phyloP scores from a whole-genome alignment of 2,329 filamentous ascomycete species.

The Canariomyces notabilis region DNA sequence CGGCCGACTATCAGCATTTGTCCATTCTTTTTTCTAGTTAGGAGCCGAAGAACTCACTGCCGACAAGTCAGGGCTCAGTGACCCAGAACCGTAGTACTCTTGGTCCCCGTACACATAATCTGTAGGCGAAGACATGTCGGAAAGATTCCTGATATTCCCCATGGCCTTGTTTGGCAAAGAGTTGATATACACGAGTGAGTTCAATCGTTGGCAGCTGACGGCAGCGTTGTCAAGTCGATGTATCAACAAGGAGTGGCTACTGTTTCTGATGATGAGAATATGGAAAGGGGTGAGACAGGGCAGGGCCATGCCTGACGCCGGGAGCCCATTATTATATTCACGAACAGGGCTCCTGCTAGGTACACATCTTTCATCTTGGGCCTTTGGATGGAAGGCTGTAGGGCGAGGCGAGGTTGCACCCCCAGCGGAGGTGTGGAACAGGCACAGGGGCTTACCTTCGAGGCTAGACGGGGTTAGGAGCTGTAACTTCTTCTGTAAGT shows the following conservation, averaged over 20 bases:
- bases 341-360: slow-evolving; percentile 1
- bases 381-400: slow-evolving; percentile 6
- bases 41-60: slow-evolving; percentile 27
- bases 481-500: neutral
- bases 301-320: neutral
- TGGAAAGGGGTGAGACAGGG: slow-evolving; percentile 1
- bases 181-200: slow-evolving; percentile 10
- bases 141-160: slow-evolving; percentile 29
- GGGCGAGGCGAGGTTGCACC: slow-evolving; percentile 14
- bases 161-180: slow-evolving; percentile 20
- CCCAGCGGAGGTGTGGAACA: slow-evolving; percentile 2
- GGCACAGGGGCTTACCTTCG: slow-evolving; percentile 3
- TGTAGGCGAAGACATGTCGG: slow-evolving; percentile 32
- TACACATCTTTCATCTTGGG: slow-evolving; percentile 1
- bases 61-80: slow-evolving; percentile 35
- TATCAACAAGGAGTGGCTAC: neutral
- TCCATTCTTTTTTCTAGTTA: neutral
- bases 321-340: slow-evolving; percentile 14
- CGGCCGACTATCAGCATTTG: slow-evolving; percentile 5
- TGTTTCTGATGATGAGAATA: slow-evolving; percentile 2
- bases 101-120: slow-evolving; percentile 33
- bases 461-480: slow-evolving; percentile 1
- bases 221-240: slow-evolving; percentile 2
- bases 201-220: slow-evolving; percentile 2
- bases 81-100: slow-evolving; percentile 35